These are phyloP conservation scores for Fusarium compactum DNA, from an alignment of 2,329 filamentous ascomycete genomes.

Conservation along the genomic window DNA sequence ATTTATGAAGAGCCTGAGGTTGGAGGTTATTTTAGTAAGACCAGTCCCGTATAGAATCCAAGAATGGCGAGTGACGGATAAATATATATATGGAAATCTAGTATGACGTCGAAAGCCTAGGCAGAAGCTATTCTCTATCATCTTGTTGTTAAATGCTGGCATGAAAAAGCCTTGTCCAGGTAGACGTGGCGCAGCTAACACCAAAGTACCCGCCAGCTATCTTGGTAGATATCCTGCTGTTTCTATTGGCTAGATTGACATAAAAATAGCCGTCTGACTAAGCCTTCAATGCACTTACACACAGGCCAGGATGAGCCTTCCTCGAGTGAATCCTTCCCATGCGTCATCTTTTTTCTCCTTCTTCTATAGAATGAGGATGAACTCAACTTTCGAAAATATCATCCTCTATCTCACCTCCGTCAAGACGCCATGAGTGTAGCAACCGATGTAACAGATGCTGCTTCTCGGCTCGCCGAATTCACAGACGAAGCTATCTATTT, in stretches of 20 bases:
- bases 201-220: background rate
- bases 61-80: background rate
- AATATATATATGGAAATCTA: background rate
- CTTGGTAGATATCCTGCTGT: background rate
- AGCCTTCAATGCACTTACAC: background rate
- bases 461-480: conserved; percentile 8
- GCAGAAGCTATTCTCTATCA: background rate
- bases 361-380: background rate
- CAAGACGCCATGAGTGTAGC: background rate
- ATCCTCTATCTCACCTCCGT: background rate
- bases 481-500: conserved; percentile 12
- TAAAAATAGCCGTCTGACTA: background rate
- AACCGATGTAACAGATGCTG: background rate
- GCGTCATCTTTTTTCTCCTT: background rate
- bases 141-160: background rate
- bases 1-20: background rate
- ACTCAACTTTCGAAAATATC: background rate
- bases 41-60: background rate
- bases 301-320: background rate
- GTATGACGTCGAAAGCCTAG: background rate
- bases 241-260: background rate
- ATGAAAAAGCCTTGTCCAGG: background rate
- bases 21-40: background rate
- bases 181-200: background rate
- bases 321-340: background rate